A percentile compares a stretch with the other conserved stretches of the same genome.
phyloP scores from a whole-genome alignment of 805 yeast genomes.

The Zygosaccharomyces bailii region DNA sequence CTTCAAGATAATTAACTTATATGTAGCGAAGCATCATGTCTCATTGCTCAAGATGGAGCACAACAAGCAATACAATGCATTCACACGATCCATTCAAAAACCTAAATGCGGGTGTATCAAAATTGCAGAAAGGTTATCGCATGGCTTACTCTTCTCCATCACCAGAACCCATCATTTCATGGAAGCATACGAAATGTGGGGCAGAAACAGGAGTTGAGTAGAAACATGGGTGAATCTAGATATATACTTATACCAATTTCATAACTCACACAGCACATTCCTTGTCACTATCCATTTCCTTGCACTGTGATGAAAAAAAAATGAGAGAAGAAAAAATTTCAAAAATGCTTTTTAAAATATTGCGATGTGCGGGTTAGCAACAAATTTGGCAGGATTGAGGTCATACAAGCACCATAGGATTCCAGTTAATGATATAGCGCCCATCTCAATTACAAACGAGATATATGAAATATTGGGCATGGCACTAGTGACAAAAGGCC shows the following conservation, averaged over 20 bases:
- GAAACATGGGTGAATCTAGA: neutral
- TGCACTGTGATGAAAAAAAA: neutral
- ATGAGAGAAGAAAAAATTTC: neutral
- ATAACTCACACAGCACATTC: neutral
- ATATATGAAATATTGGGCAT: neutral
- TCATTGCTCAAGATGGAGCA: slow-evolving; percentile 9
- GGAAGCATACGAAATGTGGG: slow-evolving; percentile 46
- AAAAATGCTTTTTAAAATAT: neutral
- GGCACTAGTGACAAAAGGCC: neutral
- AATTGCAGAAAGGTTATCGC: slow-evolving; percentile 34
- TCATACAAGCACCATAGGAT: neutral
- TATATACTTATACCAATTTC: slow-evolving; percentile 2
- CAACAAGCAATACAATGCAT: slow-evolving; percentile 17
- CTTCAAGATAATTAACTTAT: neutral
- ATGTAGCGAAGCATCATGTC: slow-evolving; percentile 22
- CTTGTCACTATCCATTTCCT: neutral
- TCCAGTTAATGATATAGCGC: neutral
- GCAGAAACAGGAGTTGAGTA: slow-evolving; percentile 57
- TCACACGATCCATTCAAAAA: slow-evolving; percentile 49
- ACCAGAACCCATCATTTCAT: slow-evolving; percentile 56
- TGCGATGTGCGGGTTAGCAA: slow-evolving; percentile 5
- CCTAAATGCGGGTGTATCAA: slow-evolving; percentile 48
- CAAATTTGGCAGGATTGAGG: neutral
- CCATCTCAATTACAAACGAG: neutral
- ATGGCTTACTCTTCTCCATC: slow-evolving; percentile 61